Conservation (phyloP, 1,284 basidiomycete genomes). For the Sphagnurus paluster region DNA sequence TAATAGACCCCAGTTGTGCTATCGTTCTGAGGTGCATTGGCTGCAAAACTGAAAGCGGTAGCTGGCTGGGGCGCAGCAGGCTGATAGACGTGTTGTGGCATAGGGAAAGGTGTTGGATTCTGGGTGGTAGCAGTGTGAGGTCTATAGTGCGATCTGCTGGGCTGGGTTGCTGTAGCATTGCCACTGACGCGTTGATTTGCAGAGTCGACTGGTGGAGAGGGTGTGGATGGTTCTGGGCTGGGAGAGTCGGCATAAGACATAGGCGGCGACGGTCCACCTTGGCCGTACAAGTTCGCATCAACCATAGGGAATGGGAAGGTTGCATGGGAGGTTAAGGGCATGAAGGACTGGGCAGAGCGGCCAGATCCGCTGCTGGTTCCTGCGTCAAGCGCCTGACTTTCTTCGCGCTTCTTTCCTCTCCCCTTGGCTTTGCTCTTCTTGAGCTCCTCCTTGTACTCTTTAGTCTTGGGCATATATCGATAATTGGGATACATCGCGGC, state of each 20-base stretch:
- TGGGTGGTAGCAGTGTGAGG: conserved; percentile 5
- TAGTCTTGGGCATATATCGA: conserved; percentile 70
- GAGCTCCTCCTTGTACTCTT: conserved; percentile 59
- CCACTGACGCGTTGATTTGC: conserved; percentile 3
- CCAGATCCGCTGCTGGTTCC: conserved; percentile 2
- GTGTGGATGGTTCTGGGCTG: conserved; percentile 15
- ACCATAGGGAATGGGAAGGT: conserved; percentile 7
- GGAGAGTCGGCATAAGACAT: conserved; percentile 19
- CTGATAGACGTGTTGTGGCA: neutral
- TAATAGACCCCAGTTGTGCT: conserved; percentile 4
- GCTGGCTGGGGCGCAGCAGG: neutral
- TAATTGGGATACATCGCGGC: conserved; percentile 66
- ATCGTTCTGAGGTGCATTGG: neutral
- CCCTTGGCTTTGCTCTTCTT: conserved; percentile 36
- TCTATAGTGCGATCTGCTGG: conserved; percentile 6
- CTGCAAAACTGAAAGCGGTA: conserved; percentile 6
- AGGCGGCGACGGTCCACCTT: conserved; percentile 18
- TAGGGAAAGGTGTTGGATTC: neutral
- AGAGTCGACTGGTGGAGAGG: conserved; percentile 2
- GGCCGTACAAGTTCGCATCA: conserved; percentile 5
- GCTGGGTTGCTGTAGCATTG: neutral
- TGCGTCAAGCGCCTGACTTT: neutral
- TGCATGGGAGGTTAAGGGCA: conserved; percentile 11
- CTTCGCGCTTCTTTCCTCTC: conserved; percentile 27
- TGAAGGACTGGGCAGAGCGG: neutral